Evolutionary conservation across 2,329 filamentous ascomycete species (phyloP), one percentile per base, ranked within the genome.

Genomic region (Neonectria punicea): DNA sequence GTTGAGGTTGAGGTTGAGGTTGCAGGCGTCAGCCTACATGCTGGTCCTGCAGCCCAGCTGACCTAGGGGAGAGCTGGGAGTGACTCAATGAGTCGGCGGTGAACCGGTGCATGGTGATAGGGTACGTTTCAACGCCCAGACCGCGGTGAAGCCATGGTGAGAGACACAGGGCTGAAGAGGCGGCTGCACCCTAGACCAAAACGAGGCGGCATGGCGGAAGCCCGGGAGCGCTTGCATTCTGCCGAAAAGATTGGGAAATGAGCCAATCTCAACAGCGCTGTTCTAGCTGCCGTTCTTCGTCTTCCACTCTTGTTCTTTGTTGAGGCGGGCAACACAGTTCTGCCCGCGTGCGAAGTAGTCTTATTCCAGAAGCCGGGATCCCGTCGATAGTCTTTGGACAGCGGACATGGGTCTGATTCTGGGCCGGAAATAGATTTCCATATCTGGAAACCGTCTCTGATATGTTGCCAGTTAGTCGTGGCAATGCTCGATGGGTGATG

Each of bases 11-110:
- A 61, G 30, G 22, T 25, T 49, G 54, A 58, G 53, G 61, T 67
- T 69, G 67, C 68, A 66, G 53, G 51, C 46, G 68, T 73, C 70
- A 73, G 70, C 71, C 63, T 63, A 61, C 68, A 65, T 65, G 61
- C 43, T 50, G 59, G 49, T 11, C 57, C 66, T 67, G 65, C 64
- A 66, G 50, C 53, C 43, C 70, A 68, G 63, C 68, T 73, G 70
- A 73, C 65, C 62, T 49, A 50, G 53, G 36, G 30, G 44, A 55
- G 46, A 49, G 59, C 51, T 41, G 49, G 57, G 53, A 61, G 47
- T 61, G 53, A 63, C 44, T 34, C 54, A 61, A 51, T 20, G 53
- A 53, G 65, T 50, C 67, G 67, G 57, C 68, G 39, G 44, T 43
- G n/a, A 20, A 39, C 36, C 16, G 14, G 36, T 39, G 36, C 36